A percentile compares a stretch with the other conserved stretches of the same genome.
phyloP scores from a whole-genome alignment of 768 basidiomycete genomes.

The Tremella fuciformis region DNA sequence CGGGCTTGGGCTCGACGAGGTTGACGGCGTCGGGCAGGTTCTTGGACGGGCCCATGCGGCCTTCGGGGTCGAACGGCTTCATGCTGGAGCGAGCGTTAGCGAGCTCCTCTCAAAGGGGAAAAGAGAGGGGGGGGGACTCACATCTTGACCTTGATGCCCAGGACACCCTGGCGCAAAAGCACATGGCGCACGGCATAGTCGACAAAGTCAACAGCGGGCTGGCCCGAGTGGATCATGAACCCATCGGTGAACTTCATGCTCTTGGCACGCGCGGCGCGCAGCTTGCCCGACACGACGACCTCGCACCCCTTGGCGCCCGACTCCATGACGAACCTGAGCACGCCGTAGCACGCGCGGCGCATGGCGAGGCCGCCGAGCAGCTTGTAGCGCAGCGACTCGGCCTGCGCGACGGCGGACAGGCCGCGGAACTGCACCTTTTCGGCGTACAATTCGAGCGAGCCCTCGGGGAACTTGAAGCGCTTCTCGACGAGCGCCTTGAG shows the following conservation, averaged over 20 bases:
- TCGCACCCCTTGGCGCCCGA: constrained; percentile 99
- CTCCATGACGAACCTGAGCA: constrained; percentile 99
- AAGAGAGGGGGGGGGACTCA: constrained; percentile 52
- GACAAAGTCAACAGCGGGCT: constrained; percentile 93
- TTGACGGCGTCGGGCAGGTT: constrained; percentile 93
- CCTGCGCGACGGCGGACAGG: constrained; percentile 96
- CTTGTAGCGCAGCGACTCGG: constrained; percentile 97
- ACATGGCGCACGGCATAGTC: constrained; percentile 98
- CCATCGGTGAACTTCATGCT: constrained; percentile 99
- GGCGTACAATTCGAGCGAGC: constrained; percentile 96
- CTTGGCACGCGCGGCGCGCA: constrained; percentile 99
- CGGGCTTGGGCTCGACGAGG: constrained; percentile 84
- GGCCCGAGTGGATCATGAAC: constrained; percentile 82
- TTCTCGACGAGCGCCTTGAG: constrained; percentile 97
- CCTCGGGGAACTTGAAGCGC: constrained; percentile 99
- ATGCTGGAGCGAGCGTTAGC: constrained; percentile 63
- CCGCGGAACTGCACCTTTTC: constrained; percentile 99
- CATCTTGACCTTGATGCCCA: constrained; percentile 99
- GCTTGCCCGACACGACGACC: constrained; percentile 98
- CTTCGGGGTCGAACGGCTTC: constrained; percentile 94
- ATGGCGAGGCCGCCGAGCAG: constrained; percentile 98
- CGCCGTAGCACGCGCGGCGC: constrained; percentile 97
- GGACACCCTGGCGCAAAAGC: constrained; percentile 94
- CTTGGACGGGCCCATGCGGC: constrained; percentile 79
- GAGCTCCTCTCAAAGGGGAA: not conserved